These are phyloP conservation scores for Pelagophyceae sp. DNA, from an alignment of 352 stramenopile genomes.

Conservation along the genomic window DNA sequence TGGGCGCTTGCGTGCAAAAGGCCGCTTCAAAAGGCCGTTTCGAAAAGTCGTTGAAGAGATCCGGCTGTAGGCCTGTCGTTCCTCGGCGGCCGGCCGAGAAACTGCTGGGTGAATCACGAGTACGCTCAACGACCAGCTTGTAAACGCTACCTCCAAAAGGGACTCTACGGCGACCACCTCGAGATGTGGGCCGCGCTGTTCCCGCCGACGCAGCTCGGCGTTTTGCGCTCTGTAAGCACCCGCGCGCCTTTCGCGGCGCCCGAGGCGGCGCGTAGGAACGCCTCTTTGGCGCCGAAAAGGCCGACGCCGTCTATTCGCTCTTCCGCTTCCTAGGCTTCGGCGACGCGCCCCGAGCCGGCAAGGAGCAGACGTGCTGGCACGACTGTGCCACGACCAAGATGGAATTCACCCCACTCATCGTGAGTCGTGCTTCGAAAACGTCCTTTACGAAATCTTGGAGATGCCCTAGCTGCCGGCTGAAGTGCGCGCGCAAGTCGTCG, in stretches of 20 bases:
- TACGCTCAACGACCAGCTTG: neutral
- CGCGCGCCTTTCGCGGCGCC: no score
- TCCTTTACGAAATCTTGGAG: no score
- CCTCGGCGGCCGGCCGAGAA: neutral
- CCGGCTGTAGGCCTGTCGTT: no score
- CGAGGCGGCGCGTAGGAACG: no score
- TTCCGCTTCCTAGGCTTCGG: neutral
- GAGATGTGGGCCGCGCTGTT: neutral
- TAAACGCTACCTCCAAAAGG: conserved; percentile 13
- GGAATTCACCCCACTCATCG: neutral
- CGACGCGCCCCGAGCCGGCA: neutral
- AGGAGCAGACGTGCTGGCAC: conserved; percentile 7
- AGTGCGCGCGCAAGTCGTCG: no score
- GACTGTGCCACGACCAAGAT: neutral
- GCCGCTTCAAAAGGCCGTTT: no score
- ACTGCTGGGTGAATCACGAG: conserved; percentile 8
- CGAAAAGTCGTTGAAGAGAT: no score
- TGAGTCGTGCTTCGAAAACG: no score
- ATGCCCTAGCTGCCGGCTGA: no score
- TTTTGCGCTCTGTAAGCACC: neutral
- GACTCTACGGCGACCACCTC: conserved; percentile 6
- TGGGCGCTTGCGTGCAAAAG: no score
- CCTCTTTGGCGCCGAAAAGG: neutral
- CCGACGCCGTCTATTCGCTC: neutral
- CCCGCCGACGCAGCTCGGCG: neutral